Percentiles rank a stretch among this genome's conserved stretches.
These are phyloP conservation scores for Aspergillus hancockii DNA, from an alignment of 495 filamentous ascomycete genomes.

Conservation along the genomic window DNA sequence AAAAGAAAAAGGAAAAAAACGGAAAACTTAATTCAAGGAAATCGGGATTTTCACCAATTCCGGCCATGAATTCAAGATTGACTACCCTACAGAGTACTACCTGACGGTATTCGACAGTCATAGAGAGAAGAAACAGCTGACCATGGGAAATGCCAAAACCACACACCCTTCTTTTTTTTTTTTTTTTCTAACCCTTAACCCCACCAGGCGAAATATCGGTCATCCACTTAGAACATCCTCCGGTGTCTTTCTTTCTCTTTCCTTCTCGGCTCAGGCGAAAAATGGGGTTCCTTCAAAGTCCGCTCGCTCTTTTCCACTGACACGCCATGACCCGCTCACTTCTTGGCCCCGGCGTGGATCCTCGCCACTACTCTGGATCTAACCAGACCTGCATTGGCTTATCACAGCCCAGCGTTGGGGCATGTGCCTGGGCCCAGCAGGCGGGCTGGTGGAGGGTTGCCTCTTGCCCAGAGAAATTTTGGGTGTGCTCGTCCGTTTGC, in stretches of 20 bases:
- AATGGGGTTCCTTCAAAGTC: not conserved
- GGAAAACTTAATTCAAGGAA: not conserved
- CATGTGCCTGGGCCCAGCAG: constrained; percentile 25
- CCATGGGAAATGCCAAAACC: too few species aligned
- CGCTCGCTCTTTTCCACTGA: constrained; percentile 15
- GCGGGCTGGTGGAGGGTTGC: constrained; percentile 18
- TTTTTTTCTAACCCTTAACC: too few species aligned
- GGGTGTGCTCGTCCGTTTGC: constrained; percentile 10
- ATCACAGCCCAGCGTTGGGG: constrained; percentile 27
- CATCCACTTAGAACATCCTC: not conserved
- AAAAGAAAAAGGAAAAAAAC: constrained; percentile 7
- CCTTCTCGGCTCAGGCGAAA: too few species aligned
- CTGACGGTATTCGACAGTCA: too few species aligned
- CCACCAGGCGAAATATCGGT: too few species aligned
- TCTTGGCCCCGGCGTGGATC: constrained; percentile 18
- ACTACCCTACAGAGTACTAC: too few species aligned
- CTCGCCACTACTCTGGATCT: constrained; percentile 16
- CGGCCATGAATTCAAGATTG: not conserved
- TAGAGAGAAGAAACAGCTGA: too few species aligned
- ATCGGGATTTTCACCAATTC: not conserved
- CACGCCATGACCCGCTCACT: not conserved
- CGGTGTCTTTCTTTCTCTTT: not conserved
- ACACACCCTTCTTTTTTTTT: too few species aligned
- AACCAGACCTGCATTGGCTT: constrained; percentile 24
- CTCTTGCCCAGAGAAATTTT: constrained; percentile 26